phyloP scores from a whole-genome alignment of 306 rosid species.

The Quercus wislizeni region DNA sequence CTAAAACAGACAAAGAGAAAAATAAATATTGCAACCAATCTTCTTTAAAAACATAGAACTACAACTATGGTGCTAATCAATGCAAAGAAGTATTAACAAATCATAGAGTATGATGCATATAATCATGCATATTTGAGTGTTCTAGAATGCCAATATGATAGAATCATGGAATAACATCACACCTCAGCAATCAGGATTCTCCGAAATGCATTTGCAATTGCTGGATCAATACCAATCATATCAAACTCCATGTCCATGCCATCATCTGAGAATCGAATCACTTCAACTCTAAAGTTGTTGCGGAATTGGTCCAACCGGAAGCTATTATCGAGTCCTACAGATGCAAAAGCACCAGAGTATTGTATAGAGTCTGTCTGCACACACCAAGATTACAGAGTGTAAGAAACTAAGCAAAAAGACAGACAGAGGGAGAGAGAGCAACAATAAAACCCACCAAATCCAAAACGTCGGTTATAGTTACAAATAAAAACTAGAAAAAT shows the following conservation, averaged over 20 bases:
- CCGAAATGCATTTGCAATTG: conserved; percentile 90
- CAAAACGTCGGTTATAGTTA: background rate
- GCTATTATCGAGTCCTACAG: conserved; percentile 69
- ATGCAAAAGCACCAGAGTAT: conserved; percentile 78
- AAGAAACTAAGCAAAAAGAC: background rate
- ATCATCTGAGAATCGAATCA: conserved; percentile 45
- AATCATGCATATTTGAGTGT: background rate
- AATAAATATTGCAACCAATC: conserved; percentile 5
- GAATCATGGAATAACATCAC: background rate
- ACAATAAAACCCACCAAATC: background rate
- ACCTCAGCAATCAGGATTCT: conserved; percentile 96
- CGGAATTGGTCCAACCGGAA: conserved; percentile 58
- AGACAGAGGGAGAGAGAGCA: background rate
- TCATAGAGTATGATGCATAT: background rate
- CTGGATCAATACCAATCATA: conserved; percentile 92
- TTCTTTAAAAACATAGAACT: background rate
- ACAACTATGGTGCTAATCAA: background rate
- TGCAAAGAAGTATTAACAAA: background rate
- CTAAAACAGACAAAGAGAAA: no score
- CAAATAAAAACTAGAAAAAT: background rate
- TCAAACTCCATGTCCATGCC: conserved; percentile 83
- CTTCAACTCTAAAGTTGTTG: conserved; percentile 74
- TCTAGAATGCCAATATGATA: background rate
- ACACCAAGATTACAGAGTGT: conserved; percentile 23
- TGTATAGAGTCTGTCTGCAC: conserved; percentile 82